These are phyloP conservation scores for Hibiscus tridactylites DNA, from an alignment of 345 rosid species.

Conservation along the genomic window DNA sequence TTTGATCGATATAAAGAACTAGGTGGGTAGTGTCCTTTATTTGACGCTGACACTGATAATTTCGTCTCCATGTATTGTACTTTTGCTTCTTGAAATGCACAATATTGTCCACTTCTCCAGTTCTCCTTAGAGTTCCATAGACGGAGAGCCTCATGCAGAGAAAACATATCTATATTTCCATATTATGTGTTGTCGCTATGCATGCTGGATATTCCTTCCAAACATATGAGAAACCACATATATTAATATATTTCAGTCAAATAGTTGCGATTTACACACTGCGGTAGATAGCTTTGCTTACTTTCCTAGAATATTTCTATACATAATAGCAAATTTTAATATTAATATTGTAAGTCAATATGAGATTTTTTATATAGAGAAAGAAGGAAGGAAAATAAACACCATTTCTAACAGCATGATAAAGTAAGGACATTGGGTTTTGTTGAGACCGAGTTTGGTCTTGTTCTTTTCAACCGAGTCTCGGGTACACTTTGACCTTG, in stretches of 20 bases:
- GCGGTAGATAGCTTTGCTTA: background rate
- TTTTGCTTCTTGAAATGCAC: conserved; percentile 3
- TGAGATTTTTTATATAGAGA: background rate
- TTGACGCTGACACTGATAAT: too few species aligned
- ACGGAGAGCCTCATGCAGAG: background rate
- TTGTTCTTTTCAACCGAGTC: conserved; percentile 14
- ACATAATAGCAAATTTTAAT: background rate
- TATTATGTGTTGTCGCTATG: background rate
- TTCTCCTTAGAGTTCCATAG: background rate
- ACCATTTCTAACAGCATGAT: background rate
- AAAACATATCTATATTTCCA: background rate
- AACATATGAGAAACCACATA: background rate
- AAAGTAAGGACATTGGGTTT: background rate
- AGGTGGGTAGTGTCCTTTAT: background rate
- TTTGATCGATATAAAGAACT: too few species aligned
- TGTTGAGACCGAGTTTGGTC: background rate
- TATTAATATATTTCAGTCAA: background rate
- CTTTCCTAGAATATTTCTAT: background rate
- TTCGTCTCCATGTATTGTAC: background rate
- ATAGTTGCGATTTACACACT: background rate
- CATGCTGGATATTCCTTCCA: background rate
- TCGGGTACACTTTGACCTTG: conserved; percentile 29
- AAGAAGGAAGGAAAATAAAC: background rate
- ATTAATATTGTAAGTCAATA: background rate
- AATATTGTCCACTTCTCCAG: background rate